Evolutionary conservation across 2,329 filamentous ascomycete species (phyloP).

Genomic region (Trematosphaeria pertusa): DNA sequence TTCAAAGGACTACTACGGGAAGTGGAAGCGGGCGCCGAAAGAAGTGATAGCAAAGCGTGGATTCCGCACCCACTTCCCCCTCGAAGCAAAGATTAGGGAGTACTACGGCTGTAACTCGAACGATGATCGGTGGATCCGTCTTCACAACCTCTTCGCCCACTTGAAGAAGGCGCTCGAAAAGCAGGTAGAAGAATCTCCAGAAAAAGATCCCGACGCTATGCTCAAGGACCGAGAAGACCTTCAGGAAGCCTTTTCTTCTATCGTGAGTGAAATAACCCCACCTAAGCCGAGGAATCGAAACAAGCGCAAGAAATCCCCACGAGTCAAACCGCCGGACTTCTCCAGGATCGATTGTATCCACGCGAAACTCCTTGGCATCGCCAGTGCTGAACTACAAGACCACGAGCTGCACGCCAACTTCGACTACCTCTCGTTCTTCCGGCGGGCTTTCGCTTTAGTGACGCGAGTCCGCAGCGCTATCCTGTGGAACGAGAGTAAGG

Average conservation of each 20-base stretch:
- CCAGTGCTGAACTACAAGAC: constrained; percentile 12
- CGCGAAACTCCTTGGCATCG: constrained; percentile 9
- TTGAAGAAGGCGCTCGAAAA: constrained; percentile 6
- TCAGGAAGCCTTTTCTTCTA: constrained; percentile 7
- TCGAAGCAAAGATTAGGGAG: constrained; percentile 17
- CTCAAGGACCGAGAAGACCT: constrained; percentile 1
- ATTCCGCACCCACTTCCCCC: constrained; percentile 8
- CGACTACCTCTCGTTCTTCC: constrained; percentile 29
- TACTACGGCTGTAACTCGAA: constrained; percentile 14
- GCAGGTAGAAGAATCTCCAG: neutral
- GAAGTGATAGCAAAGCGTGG: constrained; percentile 17
- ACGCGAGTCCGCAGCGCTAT: constrained; percentile 15
- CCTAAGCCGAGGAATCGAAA: constrained; percentile 7
- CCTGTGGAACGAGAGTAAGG: constrained; percentile 12
- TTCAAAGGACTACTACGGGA: constrained; percentile 9
- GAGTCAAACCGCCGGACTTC: constrained; percentile 15
- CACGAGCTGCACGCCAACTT: constrained; percentile 26
- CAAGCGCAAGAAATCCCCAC: constrained; percentile 1
- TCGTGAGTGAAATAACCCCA: constrained; percentile 7
- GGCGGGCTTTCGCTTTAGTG: constrained; percentile 18
- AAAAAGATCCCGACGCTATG: neutral
- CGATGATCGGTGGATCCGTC: constrained; percentile 19
- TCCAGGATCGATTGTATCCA: constrained; percentile 4
- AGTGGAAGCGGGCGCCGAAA: neutral
- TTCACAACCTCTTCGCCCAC: constrained; percentile 25